These are phyloP conservation scores for Cladophialophora bantiana DNA, from an alignment of 2,329 filamentous ascomycete species.

Conservation along the genomic window DNA sequence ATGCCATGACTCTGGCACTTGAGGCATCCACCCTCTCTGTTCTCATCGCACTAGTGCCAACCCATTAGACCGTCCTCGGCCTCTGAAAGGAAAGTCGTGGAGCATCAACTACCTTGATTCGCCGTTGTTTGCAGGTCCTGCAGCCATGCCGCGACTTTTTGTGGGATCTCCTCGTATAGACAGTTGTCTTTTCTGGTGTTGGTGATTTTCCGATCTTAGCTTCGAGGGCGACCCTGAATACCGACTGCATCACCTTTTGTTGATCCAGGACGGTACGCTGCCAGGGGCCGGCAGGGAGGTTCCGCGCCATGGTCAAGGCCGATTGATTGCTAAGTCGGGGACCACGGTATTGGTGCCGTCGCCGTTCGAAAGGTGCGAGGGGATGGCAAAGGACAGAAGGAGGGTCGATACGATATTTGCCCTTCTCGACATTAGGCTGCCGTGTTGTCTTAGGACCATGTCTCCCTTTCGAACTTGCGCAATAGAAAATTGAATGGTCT, in stretches of 20 bases:
- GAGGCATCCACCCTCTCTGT: slow-evolving; percentile 27
- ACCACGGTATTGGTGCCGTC: neutral
- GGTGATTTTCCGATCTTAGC: neutral
- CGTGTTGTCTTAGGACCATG: slow-evolving; percentile 1
- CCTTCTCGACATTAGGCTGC: slow-evolving; percentile 21
- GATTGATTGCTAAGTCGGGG: neutral
- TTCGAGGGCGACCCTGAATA: slow-evolving; percentile 22
- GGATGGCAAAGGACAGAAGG: neutral
- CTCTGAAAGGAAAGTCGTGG: neutral
- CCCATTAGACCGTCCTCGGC: neutral
- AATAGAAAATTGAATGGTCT: neutral
- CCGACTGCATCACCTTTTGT: slow-evolving; percentile 24
- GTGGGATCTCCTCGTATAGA: slow-evolving; percentile 29
- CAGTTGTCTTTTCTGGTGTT: slow-evolving; percentile 1
- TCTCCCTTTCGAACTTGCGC: neutral
- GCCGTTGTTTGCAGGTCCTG: slow-evolving; percentile 30
- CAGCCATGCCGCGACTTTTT: slow-evolving; percentile 30
- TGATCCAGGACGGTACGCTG: slow-evolving; percentile 4
- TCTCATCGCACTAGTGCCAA: slow-evolving; percentile 28
- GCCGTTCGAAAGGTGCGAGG: neutral
- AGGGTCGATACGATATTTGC: slow-evolving; percentile 27
- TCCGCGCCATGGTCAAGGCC: slow-evolving; percentile 1
- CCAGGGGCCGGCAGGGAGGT: neutral
- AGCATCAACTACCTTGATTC: slow-evolving; percentile 24
- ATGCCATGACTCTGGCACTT: slow-evolving; percentile 29